phyloP scores from a whole-genome alignment of 257 asterid species.

The Mitragyna speciosa region DNA sequence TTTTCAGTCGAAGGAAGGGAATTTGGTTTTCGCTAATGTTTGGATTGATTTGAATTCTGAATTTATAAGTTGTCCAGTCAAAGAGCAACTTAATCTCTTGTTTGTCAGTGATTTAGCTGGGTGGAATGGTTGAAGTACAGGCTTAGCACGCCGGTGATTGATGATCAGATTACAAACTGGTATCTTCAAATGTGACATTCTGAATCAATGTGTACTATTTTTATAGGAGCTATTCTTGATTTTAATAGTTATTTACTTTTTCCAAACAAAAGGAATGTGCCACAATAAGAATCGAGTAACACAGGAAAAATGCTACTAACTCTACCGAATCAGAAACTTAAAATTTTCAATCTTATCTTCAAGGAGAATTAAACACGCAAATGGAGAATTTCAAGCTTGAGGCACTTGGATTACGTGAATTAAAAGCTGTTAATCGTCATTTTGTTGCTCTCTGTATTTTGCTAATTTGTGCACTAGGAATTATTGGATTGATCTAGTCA shows the following conservation, averaged over 20 bases:
- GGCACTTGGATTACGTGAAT: not conserved
- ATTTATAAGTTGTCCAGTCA: not conserved
- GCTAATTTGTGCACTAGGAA: no score
- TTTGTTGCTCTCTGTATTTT: not conserved
- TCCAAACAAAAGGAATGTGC: not conserved
- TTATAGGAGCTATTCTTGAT: not conserved
- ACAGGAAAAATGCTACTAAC: not conserved
- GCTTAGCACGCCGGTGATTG: not conserved
- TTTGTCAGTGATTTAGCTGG: no score
- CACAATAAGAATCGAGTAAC: not conserved
- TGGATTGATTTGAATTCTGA: not conserved
- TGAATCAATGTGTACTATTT: not conserved
- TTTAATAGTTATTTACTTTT: not conserved
- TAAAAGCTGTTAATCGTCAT: not conserved
- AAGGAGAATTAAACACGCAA: not conserved
- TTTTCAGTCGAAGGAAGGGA: not conserved
- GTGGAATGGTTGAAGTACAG: no score
- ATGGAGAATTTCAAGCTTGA: not conserved
- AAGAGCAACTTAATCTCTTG: no score
- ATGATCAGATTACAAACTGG: not conserved
- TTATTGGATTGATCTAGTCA: not conserved
- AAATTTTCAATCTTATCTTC: not conserved
- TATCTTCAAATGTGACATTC: not conserved
- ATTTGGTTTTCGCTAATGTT: not conserved
- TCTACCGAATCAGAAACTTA: not conserved